phyloP scores from a whole-genome alignment of 2,329 filamentous ascomycete species.

The Coniochaeta prunicola region DNA sequence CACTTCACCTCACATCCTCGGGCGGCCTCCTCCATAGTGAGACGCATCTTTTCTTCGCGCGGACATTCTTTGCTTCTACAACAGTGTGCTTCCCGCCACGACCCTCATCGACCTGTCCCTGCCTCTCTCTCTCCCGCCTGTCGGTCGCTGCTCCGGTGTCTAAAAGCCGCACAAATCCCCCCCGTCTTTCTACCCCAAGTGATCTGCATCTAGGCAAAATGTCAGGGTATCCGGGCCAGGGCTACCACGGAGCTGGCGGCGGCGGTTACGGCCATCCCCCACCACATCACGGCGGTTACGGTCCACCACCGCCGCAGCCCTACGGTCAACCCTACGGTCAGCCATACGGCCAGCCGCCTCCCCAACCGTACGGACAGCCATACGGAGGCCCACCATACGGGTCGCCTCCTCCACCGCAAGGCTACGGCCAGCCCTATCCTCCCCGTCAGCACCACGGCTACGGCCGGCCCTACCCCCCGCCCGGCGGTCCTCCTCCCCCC shows the following conservation, averaged over 20 bases:
- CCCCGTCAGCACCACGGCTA: slow-evolving; percentile 6
- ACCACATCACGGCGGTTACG: slow-evolving; percentile 9
- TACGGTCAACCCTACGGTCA: not conserved
- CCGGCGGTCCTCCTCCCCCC: slow-evolving; percentile 9
- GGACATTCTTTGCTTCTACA: not conserved
- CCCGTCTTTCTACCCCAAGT: too few species aligned
- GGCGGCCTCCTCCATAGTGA: not conserved
- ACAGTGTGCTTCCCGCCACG: not conserved
- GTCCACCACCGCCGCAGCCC: slow-evolving; percentile 8
- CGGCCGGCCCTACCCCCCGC: slow-evolving; percentile 13
- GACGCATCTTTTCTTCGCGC: not conserved
- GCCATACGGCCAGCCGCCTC: slow-evolving; percentile 9
- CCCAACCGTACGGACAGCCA: slow-evolving; percentile 3
- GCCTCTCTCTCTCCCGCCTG: not conserved
- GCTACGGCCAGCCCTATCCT: slow-evolving; percentile 10
- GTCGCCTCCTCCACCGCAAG: slow-evolving; percentile 11
- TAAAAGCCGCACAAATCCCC: too few species aligned
- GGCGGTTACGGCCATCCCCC: slow-evolving; percentile 7
- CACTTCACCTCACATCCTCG: not conserved
- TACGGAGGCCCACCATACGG: slow-evolving; percentile 4
- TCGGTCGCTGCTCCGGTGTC: not conserved
- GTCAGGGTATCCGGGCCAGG: slow-evolving; percentile 15
- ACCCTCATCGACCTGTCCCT: not conserved
- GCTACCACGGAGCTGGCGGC: slow-evolving; percentile 14
- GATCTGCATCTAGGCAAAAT: not conserved